Percentiles rank a stretch among this genome's conserved stretches.
These are phyloP conservation scores for Mycena rebaudengoi DNA, from an alignment of 768 basidiomycete species.

Conservation along the genomic window DNA sequence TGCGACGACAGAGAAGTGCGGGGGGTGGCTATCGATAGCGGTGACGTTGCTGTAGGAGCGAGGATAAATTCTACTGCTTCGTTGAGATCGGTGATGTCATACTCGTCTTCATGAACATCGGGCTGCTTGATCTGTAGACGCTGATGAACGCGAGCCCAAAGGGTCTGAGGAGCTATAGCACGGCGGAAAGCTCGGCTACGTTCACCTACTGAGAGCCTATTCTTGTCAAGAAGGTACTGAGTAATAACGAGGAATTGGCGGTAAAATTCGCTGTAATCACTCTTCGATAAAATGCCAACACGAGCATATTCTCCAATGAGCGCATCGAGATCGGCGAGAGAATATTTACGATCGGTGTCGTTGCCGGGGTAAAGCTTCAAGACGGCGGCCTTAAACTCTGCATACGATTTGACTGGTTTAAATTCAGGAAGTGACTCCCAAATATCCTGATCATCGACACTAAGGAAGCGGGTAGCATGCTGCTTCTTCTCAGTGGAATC, in stretches of 20 bases:
- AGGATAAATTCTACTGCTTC: slow-evolving; percentile 27
- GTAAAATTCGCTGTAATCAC: slow-evolving; percentile 29
- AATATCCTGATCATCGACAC: slow-evolving; percentile 20
- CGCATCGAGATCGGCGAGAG: slow-evolving; percentile 29
- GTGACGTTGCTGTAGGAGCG: neutral
- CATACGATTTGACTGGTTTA: slow-evolving; percentile 17
- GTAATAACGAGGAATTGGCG: slow-evolving; percentile 29
- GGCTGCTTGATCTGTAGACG: slow-evolving; percentile 30
- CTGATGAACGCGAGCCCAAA: slow-evolving; percentile 7
- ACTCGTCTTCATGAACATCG: slow-evolving; percentile 32
- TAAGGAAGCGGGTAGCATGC: slow-evolving; percentile 17
- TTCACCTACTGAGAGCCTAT: slow-evolving; percentile 22
- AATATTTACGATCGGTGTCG: slow-evolving; percentile 23
- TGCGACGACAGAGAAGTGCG: too few relatives aligned
- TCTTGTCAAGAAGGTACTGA: slow-evolving; percentile 25
- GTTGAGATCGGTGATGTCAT: slow-evolving; percentile 24
- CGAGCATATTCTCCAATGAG: slow-evolving; percentile 29
- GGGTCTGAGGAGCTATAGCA: slow-evolving; percentile 3
- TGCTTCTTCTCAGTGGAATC: slow-evolving; percentile 24
- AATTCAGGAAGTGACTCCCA: slow-evolving; percentile 28
- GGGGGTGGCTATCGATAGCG: too few relatives aligned
- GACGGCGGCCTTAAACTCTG: slow-evolving; percentile 32
- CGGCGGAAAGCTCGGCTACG: slow-evolving; percentile 26
- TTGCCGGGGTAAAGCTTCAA: slow-evolving; percentile 32
- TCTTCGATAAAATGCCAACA: slow-evolving; percentile 18